Percentiles rank a stretch among this genome's conserved stretches.
Evolutionary conservation across 164 flowering plant genomes (phyloP).

Genomic region (Pachysandra terminalis): DNA sequence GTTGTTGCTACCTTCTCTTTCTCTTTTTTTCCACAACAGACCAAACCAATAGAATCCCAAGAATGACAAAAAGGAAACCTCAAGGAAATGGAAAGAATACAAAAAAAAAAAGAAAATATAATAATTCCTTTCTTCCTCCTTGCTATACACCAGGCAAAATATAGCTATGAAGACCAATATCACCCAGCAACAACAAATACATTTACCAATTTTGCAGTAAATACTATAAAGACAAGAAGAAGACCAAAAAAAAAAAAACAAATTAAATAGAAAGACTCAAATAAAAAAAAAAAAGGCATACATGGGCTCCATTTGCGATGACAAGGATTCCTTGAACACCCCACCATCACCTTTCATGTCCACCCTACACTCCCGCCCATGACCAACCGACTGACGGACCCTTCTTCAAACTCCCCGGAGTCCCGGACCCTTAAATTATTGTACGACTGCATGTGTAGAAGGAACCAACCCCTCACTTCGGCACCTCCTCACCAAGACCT

Average conservation of each 20-base stretch:
- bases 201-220: neutral
- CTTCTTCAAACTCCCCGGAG: no score
- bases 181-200: conserved; percentile 1
- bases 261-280: no score
- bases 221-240: no score
- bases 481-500: neutral
- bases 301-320: no score
- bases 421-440: neutral
- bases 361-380: no score
- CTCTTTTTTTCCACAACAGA: no score
- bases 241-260: no score
- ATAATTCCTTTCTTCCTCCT: neutral
- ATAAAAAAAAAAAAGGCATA: neutral
- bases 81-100: neutral
- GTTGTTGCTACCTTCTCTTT: no score
- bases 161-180: no score
- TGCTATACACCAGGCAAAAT: conserved; percentile 8
- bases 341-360: no score
- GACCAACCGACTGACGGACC: neutral
- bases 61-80: no score
- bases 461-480: neutral
- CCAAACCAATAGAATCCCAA: no score
- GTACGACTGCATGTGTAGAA: neutral
- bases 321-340: neutral
- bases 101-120: neutral